Base-by-base conservation (phyloP, 2,329 filamentous ascomycete species). In the Aureobasidium musti region DNA sequence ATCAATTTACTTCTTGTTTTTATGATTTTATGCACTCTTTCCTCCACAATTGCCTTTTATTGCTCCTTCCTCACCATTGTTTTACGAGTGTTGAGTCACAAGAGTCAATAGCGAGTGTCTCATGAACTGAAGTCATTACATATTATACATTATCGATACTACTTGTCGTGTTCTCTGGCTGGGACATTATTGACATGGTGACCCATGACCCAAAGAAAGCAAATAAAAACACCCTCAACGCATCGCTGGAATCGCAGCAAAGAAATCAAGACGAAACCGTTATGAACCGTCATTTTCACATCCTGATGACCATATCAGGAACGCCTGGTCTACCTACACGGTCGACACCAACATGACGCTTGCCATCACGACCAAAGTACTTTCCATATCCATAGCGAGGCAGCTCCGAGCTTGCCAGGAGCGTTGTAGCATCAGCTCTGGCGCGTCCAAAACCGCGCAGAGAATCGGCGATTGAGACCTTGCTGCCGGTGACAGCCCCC, bases 261-360 rank as follows among this genome's bases (percentile, higher is more conserved):
- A 4, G 33, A 11, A 19, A n/a, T 5, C 1, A 30, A 28, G 6
- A 17, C 8, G 17, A 19, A 14, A 2, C 4, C 13, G 19, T 52
- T 17, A 30, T 41, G 8, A 30, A n/a, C n/a, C 26, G 30, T 39
- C 28, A n/a, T 19, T 39, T 30, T 47, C 30, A 63, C 30, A 64
- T 45, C n/a, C 66, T 41, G 21, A 64, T 56, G 7, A 64, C 61
- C 57, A 68, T 53, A 35, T 60, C 67, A 78, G 4, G 75, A 73
- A 61, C 77, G 74, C 26, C 78, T 75, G 37, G 77, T 49, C 81
- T 76, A 60, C 78, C 74, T 45, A 86, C 77, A 19, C 85, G 81
- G 73, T 88, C 86, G 69, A 89, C 82, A 0, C 86, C 86, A 13
- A 87, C 75, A 73, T 85, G 85, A 70, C 87, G 84, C 66, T 80